Evolutionary conservation across 805 yeast genomes (phyloP).

Genomic region (Teunomyces tritomae): DNA sequence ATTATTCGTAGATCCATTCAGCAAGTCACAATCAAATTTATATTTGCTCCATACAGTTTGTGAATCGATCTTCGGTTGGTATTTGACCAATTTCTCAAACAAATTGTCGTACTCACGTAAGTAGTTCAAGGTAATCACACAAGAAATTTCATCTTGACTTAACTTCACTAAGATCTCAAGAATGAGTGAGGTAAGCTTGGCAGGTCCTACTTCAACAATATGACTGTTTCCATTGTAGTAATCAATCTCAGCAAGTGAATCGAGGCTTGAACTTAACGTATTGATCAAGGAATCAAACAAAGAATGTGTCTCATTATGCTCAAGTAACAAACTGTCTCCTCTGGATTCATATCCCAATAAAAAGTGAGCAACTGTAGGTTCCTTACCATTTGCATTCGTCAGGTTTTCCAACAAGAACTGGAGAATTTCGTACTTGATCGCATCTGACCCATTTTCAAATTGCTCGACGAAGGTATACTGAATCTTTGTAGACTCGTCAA

Average conservation of each 20-base stretch:
- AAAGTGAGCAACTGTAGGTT: slow-evolving; percentile 65
- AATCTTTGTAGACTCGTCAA: slow-evolving; percentile 75
- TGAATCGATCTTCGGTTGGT: slow-evolving; percentile 54
- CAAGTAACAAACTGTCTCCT: slow-evolving; percentile 44
- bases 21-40: slow-evolving; percentile 42
- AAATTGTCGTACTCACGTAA: slow-evolving; percentile 51
- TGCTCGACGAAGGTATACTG: slow-evolving; percentile 72
- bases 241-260: slow-evolving; percentile 37
- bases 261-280: slow-evolving; percentile 48
- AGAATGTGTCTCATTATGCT: slow-evolving; percentile 46
- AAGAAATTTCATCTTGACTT: slow-evolving; percentile 54
- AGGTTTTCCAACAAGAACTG: slow-evolving; percentile 55
- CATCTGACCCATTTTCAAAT: slow-evolving; percentile 36
- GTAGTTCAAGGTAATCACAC: slow-evolving; percentile 47
- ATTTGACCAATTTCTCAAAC: slow-evolving; percentile 48
- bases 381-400: slow-evolving; percentile 31
- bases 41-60: slow-evolving; percentile 55
- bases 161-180: slow-evolving; percentile 64
- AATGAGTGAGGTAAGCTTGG: slow-evolving; percentile 54
- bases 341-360: slow-evolving; percentile 66
- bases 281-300: slow-evolving; percentile 53
- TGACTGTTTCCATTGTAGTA: slow-evolving; percentile 28
- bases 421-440: slow-evolving; percentile 56
- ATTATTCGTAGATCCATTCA: slow-evolving; percentile 21
- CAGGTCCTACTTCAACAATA: slow-evolving; percentile 50